Base-by-base conservation (phyloP, 108 stramenopile genomes). In the Schizochytrium sp. region DNA sequence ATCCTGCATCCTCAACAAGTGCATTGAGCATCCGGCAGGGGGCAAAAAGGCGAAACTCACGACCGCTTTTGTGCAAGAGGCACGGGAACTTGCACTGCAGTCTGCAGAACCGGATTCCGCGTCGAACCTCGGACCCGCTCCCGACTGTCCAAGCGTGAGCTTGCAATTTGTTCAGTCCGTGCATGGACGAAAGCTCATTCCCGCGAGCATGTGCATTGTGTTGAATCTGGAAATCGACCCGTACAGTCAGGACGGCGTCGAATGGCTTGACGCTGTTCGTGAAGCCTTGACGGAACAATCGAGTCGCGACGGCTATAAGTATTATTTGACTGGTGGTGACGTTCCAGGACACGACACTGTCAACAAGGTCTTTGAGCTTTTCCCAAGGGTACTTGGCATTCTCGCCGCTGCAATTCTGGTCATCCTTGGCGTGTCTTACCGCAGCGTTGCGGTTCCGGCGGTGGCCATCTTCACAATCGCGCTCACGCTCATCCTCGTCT, bases 351-450 rank as follows among this genome's bases (percentile, higher is more conserved):
- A 83, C 51, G 76, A 83, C 28, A 53, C 51, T 12, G 76, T 83
- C 23, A 83, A 83, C 76, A 83, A 83, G 51, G 76, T 83, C 23
- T 83, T 83, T 23, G 48, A 83, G 76, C 76, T 83, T 23, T 83
- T 53, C 76, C 76, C 76, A 18, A 23, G 10, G 19, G 51, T 83
- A 8, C n/a, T 83, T 8, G 19, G 48, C 48, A 83, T 83, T 23
- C 45, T 83, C 10, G 51, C 51, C 28, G 23, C 23, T 12, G 76
- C 76, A 6, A 53, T 83, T 23, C 28, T 83, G 48, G 14, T 83
- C 3, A 53, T 83, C 16, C 45, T 83, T 6, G 76, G 76, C n/a
- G 76, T 83, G 10, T 83, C 76, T 6, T 83, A 83, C 28, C 76
- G 76, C 45, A 83, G 76, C 51, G 48, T 83, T 23, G 76, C 51